Evolutionary conservation across 306 rosid genomes (phyloP).

Genomic region (Cyclanthera cordifolia): DNA sequence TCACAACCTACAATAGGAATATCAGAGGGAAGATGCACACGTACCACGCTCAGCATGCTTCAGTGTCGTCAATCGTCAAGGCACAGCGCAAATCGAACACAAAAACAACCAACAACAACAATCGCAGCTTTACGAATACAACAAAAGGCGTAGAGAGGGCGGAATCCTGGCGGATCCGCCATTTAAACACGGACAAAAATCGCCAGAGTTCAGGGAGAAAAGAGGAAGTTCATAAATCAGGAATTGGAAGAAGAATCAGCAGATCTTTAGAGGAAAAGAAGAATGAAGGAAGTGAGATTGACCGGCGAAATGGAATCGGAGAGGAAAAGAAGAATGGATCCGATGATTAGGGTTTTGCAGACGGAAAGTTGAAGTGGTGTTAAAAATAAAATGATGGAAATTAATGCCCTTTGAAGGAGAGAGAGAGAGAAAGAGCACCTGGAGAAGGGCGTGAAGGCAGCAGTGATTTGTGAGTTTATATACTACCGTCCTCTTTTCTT

Average conservation of each 20-base stretch:
- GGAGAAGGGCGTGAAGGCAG: too few species aligned
- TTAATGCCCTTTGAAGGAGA: neutral
- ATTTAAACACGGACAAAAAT: conserved; percentile 46
- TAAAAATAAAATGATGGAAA: too few species aligned
- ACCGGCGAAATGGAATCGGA: conserved; percentile 12
- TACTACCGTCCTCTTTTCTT: too few species aligned
- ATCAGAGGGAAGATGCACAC: conserved; percentile 91
- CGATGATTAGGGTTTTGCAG: conserved; percentile 76
- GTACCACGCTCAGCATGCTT: conserved; percentile 94
- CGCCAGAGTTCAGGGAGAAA: conserved; percentile 64
- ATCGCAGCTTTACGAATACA: neutral
- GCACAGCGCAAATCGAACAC: neutral
- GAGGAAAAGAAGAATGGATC: conserved; percentile 13
- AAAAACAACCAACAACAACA: too few species aligned
- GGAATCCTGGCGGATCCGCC: conserved; percentile 82
- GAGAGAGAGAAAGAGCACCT: too few species aligned
- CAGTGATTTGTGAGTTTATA: too few species aligned
- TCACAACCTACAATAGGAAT: conserved; percentile 97
- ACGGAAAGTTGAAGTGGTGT: conserved; percentile 27
- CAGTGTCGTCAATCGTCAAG: conserved; percentile 38
- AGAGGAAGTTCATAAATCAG: conserved; percentile 8
- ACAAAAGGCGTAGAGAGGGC: conserved; percentile 26
- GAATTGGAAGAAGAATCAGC: neutral
- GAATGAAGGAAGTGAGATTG: neutral
- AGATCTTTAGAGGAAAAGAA: conserved; percentile 28